phyloP scores from a whole-genome alignment of 2,329 filamentous ascomycete genomes.

The Endothia cerciana region DNA sequence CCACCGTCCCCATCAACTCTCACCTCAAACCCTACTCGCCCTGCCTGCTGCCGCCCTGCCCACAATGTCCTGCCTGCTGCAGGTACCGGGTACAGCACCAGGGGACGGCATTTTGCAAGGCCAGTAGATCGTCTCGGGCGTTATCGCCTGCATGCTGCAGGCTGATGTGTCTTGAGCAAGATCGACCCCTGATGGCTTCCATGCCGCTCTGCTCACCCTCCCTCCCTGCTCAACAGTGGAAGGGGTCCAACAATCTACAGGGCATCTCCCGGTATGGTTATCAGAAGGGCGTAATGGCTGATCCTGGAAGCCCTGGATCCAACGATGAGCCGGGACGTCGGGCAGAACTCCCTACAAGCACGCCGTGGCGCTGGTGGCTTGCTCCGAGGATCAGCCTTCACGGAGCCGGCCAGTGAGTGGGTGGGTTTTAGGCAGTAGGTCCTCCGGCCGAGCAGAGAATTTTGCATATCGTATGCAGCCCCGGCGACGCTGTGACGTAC shows the following conservation, averaged over 20 bases:
- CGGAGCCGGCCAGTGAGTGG: neutral
- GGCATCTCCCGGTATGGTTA: too few species aligned
- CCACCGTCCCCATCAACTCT: too few species aligned
- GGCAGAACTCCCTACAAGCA: neutral
- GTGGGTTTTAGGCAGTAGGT: neutral
- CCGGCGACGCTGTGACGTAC: neutral
- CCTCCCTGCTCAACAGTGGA: neutral
- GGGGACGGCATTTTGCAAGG: neutral
- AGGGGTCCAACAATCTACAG: too few species aligned
- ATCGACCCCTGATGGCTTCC: too few species aligned
- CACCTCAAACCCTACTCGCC: too few species aligned
- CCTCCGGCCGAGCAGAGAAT: neutral
- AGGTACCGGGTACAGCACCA: neutral
- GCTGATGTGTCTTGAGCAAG: too few species aligned
- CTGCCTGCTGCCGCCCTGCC: neutral
- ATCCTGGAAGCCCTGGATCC: neutral
- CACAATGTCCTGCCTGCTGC: neutral
- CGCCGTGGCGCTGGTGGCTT: neutral
- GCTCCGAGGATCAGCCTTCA: conserved; percentile 6
- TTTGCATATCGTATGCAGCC: neutral
- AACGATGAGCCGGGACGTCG: neutral
- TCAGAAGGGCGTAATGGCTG: too few species aligned
- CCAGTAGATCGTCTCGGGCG: too few species aligned
- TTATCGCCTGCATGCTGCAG: too few species aligned
- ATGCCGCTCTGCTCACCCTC: neutral